Evolutionary conservation across 768 basidiomycete genomes (phyloP).

Genomic region (Lentinula detonsa): DNA sequence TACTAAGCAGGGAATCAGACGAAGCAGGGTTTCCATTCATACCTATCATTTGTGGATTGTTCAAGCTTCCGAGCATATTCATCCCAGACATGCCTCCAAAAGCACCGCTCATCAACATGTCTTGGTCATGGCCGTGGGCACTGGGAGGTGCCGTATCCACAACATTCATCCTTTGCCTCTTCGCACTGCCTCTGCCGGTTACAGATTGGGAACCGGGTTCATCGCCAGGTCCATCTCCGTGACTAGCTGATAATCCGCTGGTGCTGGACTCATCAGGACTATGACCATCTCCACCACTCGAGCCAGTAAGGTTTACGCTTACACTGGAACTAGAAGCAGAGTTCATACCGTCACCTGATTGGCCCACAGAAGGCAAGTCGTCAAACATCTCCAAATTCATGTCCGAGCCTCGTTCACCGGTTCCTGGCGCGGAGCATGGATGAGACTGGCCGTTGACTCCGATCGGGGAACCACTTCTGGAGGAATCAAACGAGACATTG

Average conservation of each 20-base stretch:
- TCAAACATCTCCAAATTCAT: constrained; percentile 7
- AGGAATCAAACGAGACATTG: constrained; percentile 25
- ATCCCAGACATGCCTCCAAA: not conserved
- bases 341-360: not conserved
- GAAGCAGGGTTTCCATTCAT: not conserved
- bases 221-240: constrained; percentile 6
- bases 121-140: not conserved
- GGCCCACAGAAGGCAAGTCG: not conserved
- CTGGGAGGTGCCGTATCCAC: not conserved
- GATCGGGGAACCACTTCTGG: constrained; percentile 30
- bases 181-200: constrained; percentile 1
- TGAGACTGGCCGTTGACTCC: not conserved
- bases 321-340: not conserved
- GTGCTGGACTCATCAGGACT: not conserved
- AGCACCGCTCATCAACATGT: constrained; percentile 2
- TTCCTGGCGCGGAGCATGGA: not conserved
- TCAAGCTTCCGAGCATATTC: not conserved
- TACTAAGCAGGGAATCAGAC: not conserved
- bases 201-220: not conserved
- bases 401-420: not conserved
- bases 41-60: not conserved
- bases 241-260: not conserved
- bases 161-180: constrained; percentile 5
- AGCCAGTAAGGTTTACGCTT: constrained; percentile 3
- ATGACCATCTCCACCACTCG: not conserved